A percentile compares a stretch with the other conserved stretches of the same genome.
phyloP scores from a whole-genome alignment of 495 filamentous ascomycete species.

The Trichoderma gamsii region DNA sequence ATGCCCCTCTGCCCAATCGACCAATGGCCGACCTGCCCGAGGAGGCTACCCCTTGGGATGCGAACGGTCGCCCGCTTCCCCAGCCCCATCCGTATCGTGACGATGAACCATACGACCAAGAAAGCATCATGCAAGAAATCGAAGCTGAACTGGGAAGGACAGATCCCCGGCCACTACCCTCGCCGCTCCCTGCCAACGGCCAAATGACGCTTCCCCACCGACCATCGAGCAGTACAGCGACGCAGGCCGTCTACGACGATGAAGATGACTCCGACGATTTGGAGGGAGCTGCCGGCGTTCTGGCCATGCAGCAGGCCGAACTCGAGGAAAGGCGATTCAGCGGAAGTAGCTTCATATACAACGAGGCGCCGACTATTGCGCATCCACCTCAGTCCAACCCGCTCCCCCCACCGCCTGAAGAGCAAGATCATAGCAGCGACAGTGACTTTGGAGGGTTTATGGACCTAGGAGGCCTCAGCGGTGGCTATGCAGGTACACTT shows the following conservation, averaged over 20 bases:
- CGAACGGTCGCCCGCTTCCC: slow-evolving; percentile 23
- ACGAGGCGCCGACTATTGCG: slow-evolving; percentile 20
- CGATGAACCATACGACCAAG: slow-evolving; percentile 38
- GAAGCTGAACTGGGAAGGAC: slow-evolving; percentile 39
- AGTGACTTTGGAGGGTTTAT: slow-evolving; percentile 60
- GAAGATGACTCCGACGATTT: slow-evolving; percentile 73
- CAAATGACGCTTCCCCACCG: neutral
- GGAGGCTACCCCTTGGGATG: slow-evolving; percentile 29
- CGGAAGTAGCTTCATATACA: slow-evolving; percentile 29
- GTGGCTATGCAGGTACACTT: slow-evolving; percentile 65
- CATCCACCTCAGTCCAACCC: slow-evolving; percentile 15
- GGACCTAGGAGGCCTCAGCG: slow-evolving; percentile 68
- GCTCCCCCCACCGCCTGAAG: slow-evolving; percentile 32
- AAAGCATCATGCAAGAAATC: slow-evolving; percentile 50
- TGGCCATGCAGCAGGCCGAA: slow-evolving; percentile 78
- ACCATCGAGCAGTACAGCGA: slow-evolving; percentile 23
- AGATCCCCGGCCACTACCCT: neutral
- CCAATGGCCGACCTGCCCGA: slow-evolving; percentile 40
- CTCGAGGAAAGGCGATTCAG: slow-evolving; percentile 71
- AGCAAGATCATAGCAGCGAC: slow-evolving; percentile 50
- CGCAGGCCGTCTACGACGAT: slow-evolving; percentile 33
- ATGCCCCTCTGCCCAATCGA: slow-evolving; percentile 48
- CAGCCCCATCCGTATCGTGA: slow-evolving; percentile 15
- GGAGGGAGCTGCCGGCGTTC: slow-evolving; percentile 79
- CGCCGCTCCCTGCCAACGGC: neutral